Evolutionary conservation across 1,139 yeast genomes (phyloP).

Genomic region (Hanseniaspora gamundiae): DNA sequence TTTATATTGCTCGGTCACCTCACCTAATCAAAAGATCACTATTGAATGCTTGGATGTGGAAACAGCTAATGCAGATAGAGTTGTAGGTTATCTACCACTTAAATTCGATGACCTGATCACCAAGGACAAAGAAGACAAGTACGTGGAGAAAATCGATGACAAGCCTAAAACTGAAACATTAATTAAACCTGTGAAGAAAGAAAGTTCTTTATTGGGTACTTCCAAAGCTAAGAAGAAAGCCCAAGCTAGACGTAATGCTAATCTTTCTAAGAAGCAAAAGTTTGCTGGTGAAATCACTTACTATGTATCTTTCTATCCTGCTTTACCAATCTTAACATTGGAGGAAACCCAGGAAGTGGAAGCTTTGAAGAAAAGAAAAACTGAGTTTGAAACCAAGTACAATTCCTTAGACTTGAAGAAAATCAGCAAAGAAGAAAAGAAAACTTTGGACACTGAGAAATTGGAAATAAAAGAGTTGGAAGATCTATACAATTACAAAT

Average conservation of each 20-base stretch:
- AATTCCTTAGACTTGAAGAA: conserved; percentile 20
- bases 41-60: conserved; percentile 91
- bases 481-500: conserved; percentile 33
- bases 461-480: conserved; percentile 28
- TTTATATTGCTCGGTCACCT: conserved; percentile 67
- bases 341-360: conserved; percentile 55
- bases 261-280: background rate
- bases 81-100: conserved; percentile 72
- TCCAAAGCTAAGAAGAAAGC: conserved; percentile 41
- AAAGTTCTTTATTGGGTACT: background rate
- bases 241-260: conserved; percentile 26
- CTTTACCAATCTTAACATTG: conserved; percentile 62
- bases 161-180: conserved; percentile 49
- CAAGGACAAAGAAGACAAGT: conserved; percentile 47
- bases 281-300: conserved; percentile 55
- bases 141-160: conserved; percentile 45
- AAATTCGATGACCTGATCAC: conserved; percentile 55
- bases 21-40: conserved; percentile 68
- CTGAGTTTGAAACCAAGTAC: conserved; percentile 21
- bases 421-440: conserved; percentile 18
- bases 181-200: conserved; percentile 32
- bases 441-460: conserved; percentile 20
- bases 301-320: conserved; percentile 69
- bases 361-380: conserved; percentile 29
- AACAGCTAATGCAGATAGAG: conserved; percentile 61